Evolutionary conservation across 495 filamentous ascomycete species (phyloP), one percentile per base, ranked within the genome.

Genomic region (Aspergillus affinis): DNA sequence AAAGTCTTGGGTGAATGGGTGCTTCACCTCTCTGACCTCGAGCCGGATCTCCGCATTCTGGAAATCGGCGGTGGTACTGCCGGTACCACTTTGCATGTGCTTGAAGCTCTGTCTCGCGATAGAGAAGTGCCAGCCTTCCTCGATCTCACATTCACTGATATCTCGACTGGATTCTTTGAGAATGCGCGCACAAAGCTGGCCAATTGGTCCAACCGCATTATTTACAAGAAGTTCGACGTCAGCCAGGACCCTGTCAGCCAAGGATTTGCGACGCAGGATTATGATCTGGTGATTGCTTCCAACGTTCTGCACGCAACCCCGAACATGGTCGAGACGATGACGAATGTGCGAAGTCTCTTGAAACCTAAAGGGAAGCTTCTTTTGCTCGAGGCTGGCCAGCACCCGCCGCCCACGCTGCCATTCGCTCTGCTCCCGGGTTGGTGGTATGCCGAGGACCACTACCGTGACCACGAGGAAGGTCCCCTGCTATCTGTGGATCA

Each of bases 251-350:
- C 55, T 17, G 29, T 20, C 10, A 20, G n/a, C 15, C 65, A 67
- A 27, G 65, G 58, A 18, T 67, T 61, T 46, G 52, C 36, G 8
- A 30, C 58, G 63, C 30, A 52, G 19, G 6, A 51, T 61, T 61
- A 70, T 66, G 50, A 75, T 64, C 21, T 66, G 73, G 23, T 64
- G 19, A 61, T 67, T 41, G 61, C 65, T 2, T 59, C 58, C 0
- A 58, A 61, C 27, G 61, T 60, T 2, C 30, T 67, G 7, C 57
- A 70, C 15, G 68, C 55, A 8, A 64, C 58, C 5, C 49, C 60
- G 1, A 47, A 29, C 17, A n/a, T 60, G n/a, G n/a, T 30, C 0
- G 18, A 44, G 3, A 54, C 54, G 1, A 5, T 65, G 7, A 20
- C 27, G 0, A 59, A 59, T 36, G 20, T 53, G 13, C 56, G 50